Percentiles rank a stretch among this genome's conserved stretches.
phyloP scores from a whole-genome alignment of 2,329 filamentous ascomycete genomes.

The Venturia effusa region DNA sequence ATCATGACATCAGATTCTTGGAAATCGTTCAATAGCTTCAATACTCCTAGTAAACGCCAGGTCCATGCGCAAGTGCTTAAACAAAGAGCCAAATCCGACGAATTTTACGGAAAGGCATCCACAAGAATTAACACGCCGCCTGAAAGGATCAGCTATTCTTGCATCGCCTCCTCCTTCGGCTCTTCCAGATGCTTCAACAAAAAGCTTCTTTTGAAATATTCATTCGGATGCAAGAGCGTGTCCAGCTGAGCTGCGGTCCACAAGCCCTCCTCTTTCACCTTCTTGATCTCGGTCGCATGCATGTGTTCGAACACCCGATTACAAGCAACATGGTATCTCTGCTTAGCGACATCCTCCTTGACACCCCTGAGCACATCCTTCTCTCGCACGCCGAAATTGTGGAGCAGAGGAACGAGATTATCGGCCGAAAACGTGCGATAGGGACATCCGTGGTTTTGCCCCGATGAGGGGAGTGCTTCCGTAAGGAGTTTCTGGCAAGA shows the following conservation, averaged over 20 bases:
- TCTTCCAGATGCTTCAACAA: constrained; percentile 64
- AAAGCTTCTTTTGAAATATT: constrained; percentile 94
- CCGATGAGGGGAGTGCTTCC: constrained; percentile 74
- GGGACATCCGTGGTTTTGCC: constrained; percentile 90
- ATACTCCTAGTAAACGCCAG: not conserved
- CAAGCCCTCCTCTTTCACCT: constrained; percentile 36
- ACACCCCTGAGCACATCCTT: constrained; percentile 67
- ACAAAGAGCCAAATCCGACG: no score
- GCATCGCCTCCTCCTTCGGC: constrained; percentile 5
- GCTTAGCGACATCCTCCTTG: constrained; percentile 77
- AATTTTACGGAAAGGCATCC: no score
- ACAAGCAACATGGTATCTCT: constrained; percentile 89
- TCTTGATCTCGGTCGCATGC: constrained; percentile 53
- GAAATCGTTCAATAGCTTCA: not conserved
- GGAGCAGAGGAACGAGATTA: constrained; percentile 67
- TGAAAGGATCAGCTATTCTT: constrained; percentile 8
- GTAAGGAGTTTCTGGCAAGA: constrained; percentile 92
- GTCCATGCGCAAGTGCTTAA: no score
- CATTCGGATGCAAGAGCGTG: constrained; percentile 94
- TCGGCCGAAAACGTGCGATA: constrained; percentile 87
- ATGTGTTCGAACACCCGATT: constrained; percentile 88
- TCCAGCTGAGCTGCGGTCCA: constrained; percentile 62
- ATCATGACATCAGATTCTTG: not conserved
- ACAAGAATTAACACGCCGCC: no score
- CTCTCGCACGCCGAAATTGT: constrained; percentile 70